phyloP scores from a whole-genome alignment of 2,329 filamentous ascomycete genomes.

The Zasmidium angulare region DNA sequence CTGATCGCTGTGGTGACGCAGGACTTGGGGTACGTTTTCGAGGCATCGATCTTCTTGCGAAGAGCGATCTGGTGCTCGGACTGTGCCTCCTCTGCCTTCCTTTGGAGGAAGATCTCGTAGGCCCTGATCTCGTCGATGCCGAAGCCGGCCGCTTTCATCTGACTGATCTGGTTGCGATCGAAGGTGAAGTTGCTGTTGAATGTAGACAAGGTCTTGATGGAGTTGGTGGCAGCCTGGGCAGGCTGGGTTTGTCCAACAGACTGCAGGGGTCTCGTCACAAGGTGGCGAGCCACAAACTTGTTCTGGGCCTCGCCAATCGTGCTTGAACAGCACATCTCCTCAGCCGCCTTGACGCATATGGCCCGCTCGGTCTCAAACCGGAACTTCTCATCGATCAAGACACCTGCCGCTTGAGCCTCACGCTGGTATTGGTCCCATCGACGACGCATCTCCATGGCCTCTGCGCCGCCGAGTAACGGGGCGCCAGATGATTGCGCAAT shows the following conservation, averaged over 20 bases:
- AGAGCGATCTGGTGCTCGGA: neutral
- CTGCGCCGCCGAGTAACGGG: neutral
- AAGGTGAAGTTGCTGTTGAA: neutral
- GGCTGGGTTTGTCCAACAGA: too few relatives aligned
- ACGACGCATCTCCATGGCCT: neutral
- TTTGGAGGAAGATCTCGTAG: neutral
- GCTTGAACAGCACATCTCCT: too few relatives aligned
- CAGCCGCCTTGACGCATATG: too few relatives aligned
- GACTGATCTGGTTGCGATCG: neutral
- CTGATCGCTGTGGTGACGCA: slow-evolving; percentile 1
- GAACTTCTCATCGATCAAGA: neutral
- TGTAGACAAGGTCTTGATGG: neutral
- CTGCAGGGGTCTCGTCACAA: too few relatives aligned
- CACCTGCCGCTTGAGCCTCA: neutral
- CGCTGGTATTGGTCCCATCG: neutral
- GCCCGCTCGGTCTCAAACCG: too few relatives aligned
- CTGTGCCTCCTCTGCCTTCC: neutral
- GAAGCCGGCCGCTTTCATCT: neutral
- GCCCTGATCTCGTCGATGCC: neutral
- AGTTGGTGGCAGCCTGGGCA: too few relatives aligned
- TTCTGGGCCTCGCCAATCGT: too few relatives aligned
- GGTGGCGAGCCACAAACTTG: too few relatives aligned
- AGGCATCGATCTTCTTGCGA: slow-evolving; percentile 8
- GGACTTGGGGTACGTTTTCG: slow-evolving; percentile 1
- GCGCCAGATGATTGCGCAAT: neutral